These are phyloP conservation scores for Madurella fahalii DNA, from an alignment of 2,329 filamentous ascomycete genomes.

Conservation along the genomic window DNA sequence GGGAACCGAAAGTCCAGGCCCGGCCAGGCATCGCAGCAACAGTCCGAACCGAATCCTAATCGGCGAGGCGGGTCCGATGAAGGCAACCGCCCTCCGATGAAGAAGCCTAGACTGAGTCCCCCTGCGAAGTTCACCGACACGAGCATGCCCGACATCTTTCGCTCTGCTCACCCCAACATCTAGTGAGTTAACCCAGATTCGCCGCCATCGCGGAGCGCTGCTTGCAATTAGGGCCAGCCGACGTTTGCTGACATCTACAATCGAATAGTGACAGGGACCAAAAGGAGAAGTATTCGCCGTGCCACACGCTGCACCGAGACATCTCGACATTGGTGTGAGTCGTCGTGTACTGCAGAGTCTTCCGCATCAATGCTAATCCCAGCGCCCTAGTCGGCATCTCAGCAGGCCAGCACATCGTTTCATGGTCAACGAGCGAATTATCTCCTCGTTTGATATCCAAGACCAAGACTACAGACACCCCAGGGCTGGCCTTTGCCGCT, in stretches of 20 bases:
- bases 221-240: neutral
- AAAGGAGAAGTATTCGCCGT: conserved; percentile 30
- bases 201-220: conserved; percentile 9
- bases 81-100: conserved; percentile 15
- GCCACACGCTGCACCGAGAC: conserved; percentile 32
- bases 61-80: conserved; percentile 13
- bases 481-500: conserved; percentile 31
- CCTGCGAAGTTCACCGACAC: conserved; percentile 25
- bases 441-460: conserved; percentile 31
- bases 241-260: conserved; percentile 23
- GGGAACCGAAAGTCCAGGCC: neutral
- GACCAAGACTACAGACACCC: conserved; percentile 26
- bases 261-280: conserved; percentile 24
- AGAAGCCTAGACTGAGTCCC: conserved; percentile 20
- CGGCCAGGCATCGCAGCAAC: neutral
- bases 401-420: conserved; percentile 32
- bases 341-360: no score
- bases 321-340: conserved; percentile 35
- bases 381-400: conserved; percentile 29
- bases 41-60: neutral
- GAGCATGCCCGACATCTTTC: conserved; percentile 28
- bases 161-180: conserved; percentile 28
- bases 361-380: conserved; percentile 10
- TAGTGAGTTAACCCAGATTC: conserved; percentile 22
- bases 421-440: conserved; percentile 22